Percentiles rank a stretch among this genome's conserved stretches.
These are phyloP conservation scores for Botrytis medusae DNA, from an alignment of 2,329 filamentous ascomycete species.

Conservation along the genomic window DNA sequence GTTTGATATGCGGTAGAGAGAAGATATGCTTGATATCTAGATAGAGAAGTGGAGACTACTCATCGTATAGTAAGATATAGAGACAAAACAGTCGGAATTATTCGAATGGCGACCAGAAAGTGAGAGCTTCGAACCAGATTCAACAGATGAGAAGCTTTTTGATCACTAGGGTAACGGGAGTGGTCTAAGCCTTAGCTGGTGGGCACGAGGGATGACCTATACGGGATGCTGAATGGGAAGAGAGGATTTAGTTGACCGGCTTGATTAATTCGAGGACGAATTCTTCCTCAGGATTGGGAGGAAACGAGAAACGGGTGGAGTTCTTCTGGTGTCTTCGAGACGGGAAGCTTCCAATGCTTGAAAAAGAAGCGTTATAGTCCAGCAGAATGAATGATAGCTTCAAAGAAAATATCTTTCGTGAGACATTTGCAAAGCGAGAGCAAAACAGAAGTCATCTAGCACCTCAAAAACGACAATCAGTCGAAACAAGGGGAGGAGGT, in stretches of 20 bases:
- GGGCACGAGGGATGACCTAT: background rate
- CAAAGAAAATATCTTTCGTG: background rate
- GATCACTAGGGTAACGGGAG: background rate
- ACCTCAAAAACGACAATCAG: background rate
- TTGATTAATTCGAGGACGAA: background rate
- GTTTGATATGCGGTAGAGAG: background rate
- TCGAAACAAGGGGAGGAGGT: background rate
- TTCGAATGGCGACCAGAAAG: background rate
- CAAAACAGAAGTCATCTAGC: no score
- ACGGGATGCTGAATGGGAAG: background rate
- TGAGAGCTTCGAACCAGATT: background rate
- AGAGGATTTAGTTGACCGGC: background rate
- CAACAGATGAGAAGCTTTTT: background rate
- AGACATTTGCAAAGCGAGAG: background rate
- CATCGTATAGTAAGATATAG: background rate
- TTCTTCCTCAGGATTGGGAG: background rate
- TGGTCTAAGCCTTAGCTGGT: background rate
- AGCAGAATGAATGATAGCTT: background rate
- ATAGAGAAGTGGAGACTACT: background rate
- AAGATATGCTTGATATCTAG: background rate
- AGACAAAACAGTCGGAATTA: background rate
- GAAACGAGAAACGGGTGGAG: background rate
- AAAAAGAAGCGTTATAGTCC: background rate
- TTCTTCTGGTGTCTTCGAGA: background rate
- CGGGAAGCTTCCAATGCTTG: background rate